Conservation (phyloP, 148 eudicot genomes). For the Agrostemma githago region DNA sequence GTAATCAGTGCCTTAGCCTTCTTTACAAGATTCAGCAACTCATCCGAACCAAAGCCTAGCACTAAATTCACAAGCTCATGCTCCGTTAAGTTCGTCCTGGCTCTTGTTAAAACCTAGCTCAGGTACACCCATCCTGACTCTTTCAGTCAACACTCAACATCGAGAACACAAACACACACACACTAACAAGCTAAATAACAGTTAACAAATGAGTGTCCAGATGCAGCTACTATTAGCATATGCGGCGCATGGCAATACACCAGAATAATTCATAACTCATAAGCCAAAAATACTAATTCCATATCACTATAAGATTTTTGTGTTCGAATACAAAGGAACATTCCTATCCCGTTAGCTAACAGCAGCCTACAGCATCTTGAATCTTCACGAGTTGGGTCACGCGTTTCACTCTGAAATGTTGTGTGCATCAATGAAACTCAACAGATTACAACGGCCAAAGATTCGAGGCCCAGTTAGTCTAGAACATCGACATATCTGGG, state of each 20-base stretch:
- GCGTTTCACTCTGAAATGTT: background rate
- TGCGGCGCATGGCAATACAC: background rate
- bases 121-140: background rate
- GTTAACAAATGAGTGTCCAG: background rate
- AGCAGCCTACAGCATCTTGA: background rate
- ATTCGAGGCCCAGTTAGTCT: constrained; percentile 18
- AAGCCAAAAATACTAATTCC: background rate
- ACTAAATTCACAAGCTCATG: background rate
- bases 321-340: background rate
- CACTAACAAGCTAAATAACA: background rate
- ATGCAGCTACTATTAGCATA: background rate
- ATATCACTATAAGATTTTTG: background rate
- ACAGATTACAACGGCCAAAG: background rate
- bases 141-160: background rate
- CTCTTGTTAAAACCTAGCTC: too few species aligned
- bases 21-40: background rate
- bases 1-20: background rate
- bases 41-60: background rate
- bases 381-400: constrained; percentile 4
- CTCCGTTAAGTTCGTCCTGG: background rate
- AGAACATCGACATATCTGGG: constrained; percentile 78
- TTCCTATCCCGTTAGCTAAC: background rate
- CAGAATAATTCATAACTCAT: background rate
- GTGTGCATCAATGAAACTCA: background rate
- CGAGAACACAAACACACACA: background rate